Conservation (phyloP, 2,329 filamentous ascomycete species). For the Leptographium wingfieldii region DNA sequence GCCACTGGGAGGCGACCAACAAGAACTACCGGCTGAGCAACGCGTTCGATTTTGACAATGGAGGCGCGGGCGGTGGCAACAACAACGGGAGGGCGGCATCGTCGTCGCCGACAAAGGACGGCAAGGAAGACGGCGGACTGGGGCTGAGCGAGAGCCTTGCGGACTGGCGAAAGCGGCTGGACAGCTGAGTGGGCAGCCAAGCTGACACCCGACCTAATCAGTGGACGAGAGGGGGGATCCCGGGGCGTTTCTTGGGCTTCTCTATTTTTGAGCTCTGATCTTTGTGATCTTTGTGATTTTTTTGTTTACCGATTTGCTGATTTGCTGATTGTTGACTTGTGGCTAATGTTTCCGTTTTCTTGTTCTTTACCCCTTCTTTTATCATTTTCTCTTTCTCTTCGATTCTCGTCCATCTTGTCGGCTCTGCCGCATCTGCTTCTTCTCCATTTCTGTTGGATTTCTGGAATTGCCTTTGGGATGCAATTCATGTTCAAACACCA, state of each 20-base stretch:
- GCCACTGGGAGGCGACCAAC: conserved; percentile 91
- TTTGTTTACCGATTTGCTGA: background rate
- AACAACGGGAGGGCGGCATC: background rate
- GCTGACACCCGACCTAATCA: background rate
- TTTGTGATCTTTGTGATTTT: background rate
- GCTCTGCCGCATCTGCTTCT: background rate
- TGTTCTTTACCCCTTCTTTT: background rate
- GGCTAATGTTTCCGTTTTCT: too few relatives aligned
- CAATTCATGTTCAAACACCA: background rate
- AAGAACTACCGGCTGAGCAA: conserved; percentile 88
- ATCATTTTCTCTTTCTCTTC: background rate
- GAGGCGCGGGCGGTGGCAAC: conserved; percentile 2
- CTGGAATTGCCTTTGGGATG: background rate
- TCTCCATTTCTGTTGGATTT: conserved; percentile 1
- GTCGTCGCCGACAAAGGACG: conserved; percentile 13
- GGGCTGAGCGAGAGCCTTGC: conserved; percentile 60
- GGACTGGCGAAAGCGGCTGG: conserved; percentile 69
- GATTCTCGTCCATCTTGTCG: background rate
- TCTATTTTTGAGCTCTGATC: background rate
- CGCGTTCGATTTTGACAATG: conserved; percentile 70
- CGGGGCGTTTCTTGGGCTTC: conserved; percentile 1
- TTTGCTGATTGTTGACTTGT: background rate
- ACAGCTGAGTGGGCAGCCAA: conserved; percentile 23
- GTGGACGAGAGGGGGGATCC: background rate
- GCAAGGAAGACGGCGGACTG: conserved; percentile 30